These are phyloP conservation scores for Asterella californica DNA, from an alignment of 225 moss, liverwort and hornwort genomes.

Conservation along the genomic window DNA sequence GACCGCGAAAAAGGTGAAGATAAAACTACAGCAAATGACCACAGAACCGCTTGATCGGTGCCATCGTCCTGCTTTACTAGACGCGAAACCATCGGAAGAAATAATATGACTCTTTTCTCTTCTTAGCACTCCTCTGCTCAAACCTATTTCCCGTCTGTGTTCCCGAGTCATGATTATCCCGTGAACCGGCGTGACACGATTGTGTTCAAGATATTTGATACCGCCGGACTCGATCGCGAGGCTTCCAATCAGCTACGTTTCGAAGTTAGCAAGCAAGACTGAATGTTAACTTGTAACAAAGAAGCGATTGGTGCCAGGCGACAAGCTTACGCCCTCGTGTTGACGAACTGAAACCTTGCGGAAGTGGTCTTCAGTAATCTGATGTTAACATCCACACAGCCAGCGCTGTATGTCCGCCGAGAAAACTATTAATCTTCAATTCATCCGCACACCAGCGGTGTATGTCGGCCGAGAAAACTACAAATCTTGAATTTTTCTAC, in stretches of 20 bases:
- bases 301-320: not conserved
- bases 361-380: not conserved
- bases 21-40: conserved; percentile 34
- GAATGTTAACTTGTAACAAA: not conserved
- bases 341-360: not conserved
- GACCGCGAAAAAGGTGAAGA: conserved; percentile 38
- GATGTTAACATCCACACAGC: not conserved
- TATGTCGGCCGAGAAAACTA: not conserved
- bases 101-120: conserved; percentile 30
- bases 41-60: conserved; percentile 33
- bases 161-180: conserved; percentile 17
- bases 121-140: conserved; percentile 22
- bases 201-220: not conserved
- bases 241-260: not conserved
- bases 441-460: not conserved
- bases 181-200: not conserved
- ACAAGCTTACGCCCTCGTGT: not conserved
- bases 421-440: not conserved
- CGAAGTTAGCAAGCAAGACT: not conserved
- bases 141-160: conserved; percentile 27
- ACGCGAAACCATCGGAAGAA: not conserved
- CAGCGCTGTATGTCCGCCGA: not conserved
- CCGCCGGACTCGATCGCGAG: not conserved
- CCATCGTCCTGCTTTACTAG: conserved; percentile 35
- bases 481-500: not conserved